These are phyloP conservation scores for Yamadazyma tumulicola DNA, from an alignment of 805 yeast species.

Conservation along the genomic window DNA sequence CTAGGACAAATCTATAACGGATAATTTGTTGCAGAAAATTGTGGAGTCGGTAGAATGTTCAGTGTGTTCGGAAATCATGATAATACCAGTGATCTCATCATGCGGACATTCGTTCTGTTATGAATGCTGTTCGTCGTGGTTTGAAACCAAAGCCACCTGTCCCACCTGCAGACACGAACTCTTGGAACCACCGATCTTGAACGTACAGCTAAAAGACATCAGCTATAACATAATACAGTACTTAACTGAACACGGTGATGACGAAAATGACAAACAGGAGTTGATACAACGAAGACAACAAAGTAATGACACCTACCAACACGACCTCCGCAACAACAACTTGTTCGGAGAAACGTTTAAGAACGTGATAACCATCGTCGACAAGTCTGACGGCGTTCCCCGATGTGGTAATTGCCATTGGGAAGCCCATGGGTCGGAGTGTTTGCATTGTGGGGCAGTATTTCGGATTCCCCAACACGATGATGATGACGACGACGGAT, in stretches of 20 bases:
- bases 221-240: constrained; percentile 35
- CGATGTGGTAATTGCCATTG: constrained; percentile 76
- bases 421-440: constrained; percentile 68
- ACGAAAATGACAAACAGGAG: constrained; percentile 18
- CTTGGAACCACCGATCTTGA: constrained; percentile 48
- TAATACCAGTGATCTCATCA: constrained; percentile 54
- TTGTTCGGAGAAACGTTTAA: constrained; percentile 51
- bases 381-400: constrained; percentile 67
- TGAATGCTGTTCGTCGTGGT: constrained; percentile 61
- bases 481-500: constrained; percentile 34
- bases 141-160: constrained; percentile 54
- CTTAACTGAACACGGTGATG: constrained; percentile 30
- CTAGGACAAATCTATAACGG: constrained; percentile 9
- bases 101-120: constrained; percentile 82
- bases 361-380: constrained; percentile 52
- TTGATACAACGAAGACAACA: constrained; percentile 18
- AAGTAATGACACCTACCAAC: constrained; percentile 27
- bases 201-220: constrained; percentile 49
- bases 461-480: constrained; percentile 36
- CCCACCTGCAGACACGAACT: constrained; percentile 62
- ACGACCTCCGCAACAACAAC: constrained; percentile 33
- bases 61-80: constrained; percentile 68
- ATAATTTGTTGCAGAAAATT: constrained; percentile 24
- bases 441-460: constrained; percentile 64
- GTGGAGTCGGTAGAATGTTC: constrained; percentile 47